Evolutionary conservation across 495 filamentous ascomycete genomes (phyloP).

Genomic region (Aspergillus conjunctus): DNA sequence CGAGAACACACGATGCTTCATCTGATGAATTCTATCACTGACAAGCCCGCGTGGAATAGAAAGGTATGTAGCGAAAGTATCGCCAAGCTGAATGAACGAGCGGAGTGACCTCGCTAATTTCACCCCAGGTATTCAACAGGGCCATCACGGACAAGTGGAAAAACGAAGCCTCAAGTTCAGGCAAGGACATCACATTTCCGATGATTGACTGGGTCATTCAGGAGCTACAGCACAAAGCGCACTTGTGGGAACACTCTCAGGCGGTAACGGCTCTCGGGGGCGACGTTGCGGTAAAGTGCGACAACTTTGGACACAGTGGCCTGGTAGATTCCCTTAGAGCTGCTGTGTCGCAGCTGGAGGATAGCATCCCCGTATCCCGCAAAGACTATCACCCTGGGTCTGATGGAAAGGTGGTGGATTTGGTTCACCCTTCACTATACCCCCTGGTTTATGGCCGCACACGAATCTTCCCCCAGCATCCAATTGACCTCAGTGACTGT

Average conservation of each 20-base stretch:
- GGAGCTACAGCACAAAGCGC: conserved; percentile 52
- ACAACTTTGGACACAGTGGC: background rate
- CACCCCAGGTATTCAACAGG: conserved; percentile 10
- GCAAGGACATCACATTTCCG: conserved; percentile 37
- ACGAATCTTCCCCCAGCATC: background rate
- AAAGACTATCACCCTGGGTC: conserved; percentile 20
- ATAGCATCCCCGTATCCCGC: background rate
- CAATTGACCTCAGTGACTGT: conserved; percentile 7
- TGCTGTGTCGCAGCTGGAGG: conserved; percentile 7
- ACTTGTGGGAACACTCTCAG: background rate
- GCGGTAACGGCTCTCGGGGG: no score
- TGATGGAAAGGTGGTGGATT: conserved; percentile 10
- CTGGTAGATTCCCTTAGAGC: background rate
- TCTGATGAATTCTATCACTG: conserved; percentile 40
- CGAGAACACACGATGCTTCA: conserved; percentile 43
- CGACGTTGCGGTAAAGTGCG: no score
- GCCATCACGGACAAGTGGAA: conserved; percentile 12
- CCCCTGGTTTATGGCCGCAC: conserved; percentile 12
- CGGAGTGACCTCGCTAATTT: background rate
- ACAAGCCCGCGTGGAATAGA: conserved; percentile 49
- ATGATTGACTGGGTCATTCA: conserved; percentile 56
- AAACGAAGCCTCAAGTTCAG: conserved; percentile 19
- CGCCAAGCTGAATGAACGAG: background rate
- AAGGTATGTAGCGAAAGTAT: conserved; percentile 13
- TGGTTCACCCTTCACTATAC: conserved; percentile 18